phyloP scores from a whole-genome alignment of 2,329 filamentous ascomycete species.

The Endoconidiophora polonica region DNA sequence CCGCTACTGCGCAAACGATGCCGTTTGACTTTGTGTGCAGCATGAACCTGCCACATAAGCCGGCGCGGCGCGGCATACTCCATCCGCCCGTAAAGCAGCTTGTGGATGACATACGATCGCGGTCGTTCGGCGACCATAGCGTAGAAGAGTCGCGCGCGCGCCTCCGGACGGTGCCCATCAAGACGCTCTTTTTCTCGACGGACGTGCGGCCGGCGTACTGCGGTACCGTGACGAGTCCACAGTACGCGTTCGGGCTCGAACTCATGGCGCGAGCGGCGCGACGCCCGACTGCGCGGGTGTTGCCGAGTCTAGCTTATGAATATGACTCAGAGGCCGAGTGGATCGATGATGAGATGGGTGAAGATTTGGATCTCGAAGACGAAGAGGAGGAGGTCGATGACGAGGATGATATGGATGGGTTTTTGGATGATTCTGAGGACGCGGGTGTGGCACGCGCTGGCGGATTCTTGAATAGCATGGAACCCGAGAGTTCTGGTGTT shows the following conservation, averaged over 20 bases:
- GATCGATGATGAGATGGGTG: conserved; percentile 55
- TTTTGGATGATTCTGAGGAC: conserved; percentile 77
- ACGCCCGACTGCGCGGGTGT: conserved; percentile 34
- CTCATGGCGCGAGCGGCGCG: conserved; percentile 35
- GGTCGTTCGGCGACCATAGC: conserved; percentile 18
- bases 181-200: conserved; percentile 43
- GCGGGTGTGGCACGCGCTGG: conserved; percentile 31
- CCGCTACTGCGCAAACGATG: conserved; percentile 27
- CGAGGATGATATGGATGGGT: conserved; percentile 76
- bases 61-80: conserved; percentile 28
- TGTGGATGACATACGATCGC: conserved; percentile 31
- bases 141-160: conserved; percentile 22
- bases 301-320: conserved; percentile 54
- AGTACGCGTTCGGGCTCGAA: conserved; percentile 26
- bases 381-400: conserved; percentile 54
- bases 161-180: conserved; percentile 42
- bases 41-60: conserved; percentile 28
- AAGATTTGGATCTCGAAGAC: conserved; percentile 53
- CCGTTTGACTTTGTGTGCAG: conserved; percentile 29
- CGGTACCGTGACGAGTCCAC: conserved; percentile 52
- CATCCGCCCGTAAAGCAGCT: conserved; percentile 42
- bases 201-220: conserved; percentile 55
- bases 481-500: conserved; percentile 63
- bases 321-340: conserved; percentile 79
- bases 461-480: conserved; percentile 50